phyloP scores from a whole-genome alignment of 1,284 basidiomycete species.

The Phlebopus sp. region DNA sequence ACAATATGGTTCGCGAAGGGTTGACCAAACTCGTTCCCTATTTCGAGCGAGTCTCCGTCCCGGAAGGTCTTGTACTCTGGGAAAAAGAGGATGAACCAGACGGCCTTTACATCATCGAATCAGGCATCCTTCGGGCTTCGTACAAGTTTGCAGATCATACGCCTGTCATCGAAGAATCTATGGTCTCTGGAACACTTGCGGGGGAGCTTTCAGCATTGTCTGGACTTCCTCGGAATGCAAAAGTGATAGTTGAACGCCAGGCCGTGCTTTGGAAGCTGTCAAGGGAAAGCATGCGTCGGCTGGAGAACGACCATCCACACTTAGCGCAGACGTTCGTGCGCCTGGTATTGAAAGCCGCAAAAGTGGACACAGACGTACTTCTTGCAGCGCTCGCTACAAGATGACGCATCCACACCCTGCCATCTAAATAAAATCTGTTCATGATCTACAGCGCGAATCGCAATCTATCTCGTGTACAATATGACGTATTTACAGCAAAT shows the following conservation, averaged over 20 bases:
- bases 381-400: conserved; percentile 70
- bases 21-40: conserved; percentile 66
- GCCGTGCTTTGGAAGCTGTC: conserved; percentile 81
- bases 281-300: conserved; percentile 46
- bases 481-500: conserved; percentile 4
- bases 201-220: conserved; percentile 86
- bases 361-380: conserved; percentile 75
- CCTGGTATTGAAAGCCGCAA: conserved; percentile 79
- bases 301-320: conserved; percentile 68
- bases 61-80: conserved; percentile 73
- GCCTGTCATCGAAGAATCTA: conserved; percentile 74
- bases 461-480: background rate
- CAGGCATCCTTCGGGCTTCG: conserved; percentile 77
- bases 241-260: conserved; percentile 76
- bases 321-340: conserved; percentile 67
- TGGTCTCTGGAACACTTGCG: conserved; percentile 90
- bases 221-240: conserved; percentile 78
- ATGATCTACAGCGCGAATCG: background rate
- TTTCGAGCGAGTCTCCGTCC: conserved; percentile 62
- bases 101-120: conserved; percentile 84
- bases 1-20: conserved; percentile 44
- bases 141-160: conserved; percentile 75
- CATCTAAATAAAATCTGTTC: background rate
- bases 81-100: conserved; percentile 71
- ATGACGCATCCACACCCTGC: conserved; percentile 28